Evolutionary conservation across 371 early-diverging fungal genomes (phyloP).

Genomic region (Dichotomocladium elegans): DNA sequence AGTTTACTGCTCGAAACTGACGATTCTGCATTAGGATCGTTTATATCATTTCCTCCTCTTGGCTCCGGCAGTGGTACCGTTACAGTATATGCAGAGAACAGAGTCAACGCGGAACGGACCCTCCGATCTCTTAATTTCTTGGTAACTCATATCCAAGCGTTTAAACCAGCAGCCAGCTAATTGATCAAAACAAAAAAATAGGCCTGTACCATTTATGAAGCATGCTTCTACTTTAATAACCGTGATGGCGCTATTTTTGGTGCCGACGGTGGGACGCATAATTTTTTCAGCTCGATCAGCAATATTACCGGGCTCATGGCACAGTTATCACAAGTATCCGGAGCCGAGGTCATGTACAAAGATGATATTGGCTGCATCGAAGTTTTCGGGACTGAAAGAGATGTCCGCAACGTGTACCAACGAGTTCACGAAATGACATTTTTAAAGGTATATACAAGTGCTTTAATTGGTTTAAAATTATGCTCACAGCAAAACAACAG

Average conservation of each 20-base stretch:
- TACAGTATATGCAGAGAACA: constrained; percentile 63
- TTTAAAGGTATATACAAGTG: too few species aligned
- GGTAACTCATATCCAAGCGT: constrained; percentile 36
- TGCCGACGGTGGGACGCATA: constrained; percentile 19
- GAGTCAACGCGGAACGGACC: constrained; percentile 72
- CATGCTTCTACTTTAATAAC: constrained; percentile 50
- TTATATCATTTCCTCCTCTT: constrained; percentile 59
- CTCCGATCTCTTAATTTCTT: constrained; percentile 66
- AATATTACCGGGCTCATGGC: constrained; percentile 41
- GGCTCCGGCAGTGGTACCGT: constrained; percentile 54
- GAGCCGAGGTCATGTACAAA: constrained; percentile 53
- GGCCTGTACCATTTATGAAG: constrained; percentile 57
- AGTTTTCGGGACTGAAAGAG: constrained; percentile 57
- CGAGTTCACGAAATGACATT: constrained; percentile 44
- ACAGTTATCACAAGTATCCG: constrained; percentile 50
- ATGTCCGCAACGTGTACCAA: constrained; percentile 57
- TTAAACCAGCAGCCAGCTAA: background rate
- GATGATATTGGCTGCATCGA: constrained; percentile 48
- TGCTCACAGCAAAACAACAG: background rate
- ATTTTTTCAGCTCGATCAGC: constrained; percentile 28
- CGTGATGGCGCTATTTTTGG: constrained; percentile 31
- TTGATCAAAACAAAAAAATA: too few species aligned
- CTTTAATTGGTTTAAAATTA: background rate
- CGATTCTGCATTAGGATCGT: constrained; percentile 35
- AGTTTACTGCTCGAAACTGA: background rate